Percentiles rank a stretch among this genome's conserved stretches.
These are phyloP conservation scores for Senna tora DNA, from an alignment of 306 rosid genomes.

Conservation along the genomic window DNA sequence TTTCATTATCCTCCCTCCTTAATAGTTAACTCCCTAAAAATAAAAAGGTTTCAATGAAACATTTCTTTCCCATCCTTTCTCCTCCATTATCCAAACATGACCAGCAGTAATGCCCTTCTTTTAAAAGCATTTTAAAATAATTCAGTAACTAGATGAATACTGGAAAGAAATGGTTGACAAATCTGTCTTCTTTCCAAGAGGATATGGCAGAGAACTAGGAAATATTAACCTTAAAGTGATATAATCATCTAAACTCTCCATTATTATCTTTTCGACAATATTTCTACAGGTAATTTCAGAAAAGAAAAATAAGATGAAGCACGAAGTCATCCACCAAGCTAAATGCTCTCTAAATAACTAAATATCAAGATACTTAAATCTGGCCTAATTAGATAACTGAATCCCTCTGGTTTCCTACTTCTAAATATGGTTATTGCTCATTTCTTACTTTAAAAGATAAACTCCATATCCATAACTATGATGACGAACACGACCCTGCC, in stretches of 20 bases:
- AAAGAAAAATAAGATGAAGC: background rate
- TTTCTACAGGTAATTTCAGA: background rate
- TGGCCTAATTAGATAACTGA: background rate
- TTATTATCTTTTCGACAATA: background rate
- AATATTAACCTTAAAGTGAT: background rate
- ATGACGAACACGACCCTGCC: slow-evolving; percentile 24
- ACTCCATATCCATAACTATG: slow-evolving; percentile 9
- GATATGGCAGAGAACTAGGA: background rate
- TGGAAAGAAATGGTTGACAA: background rate
- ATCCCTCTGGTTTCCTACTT: background rate
- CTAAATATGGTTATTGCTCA: background rate
- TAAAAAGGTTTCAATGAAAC: too few species aligned
- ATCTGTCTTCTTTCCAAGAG: background rate
- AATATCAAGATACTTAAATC: background rate
- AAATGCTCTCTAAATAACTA: background rate
- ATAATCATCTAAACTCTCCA: background rate
- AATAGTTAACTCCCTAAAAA: too few species aligned
- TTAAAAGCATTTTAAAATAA: background rate
- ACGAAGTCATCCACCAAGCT: background rate
- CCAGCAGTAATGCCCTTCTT: background rate
- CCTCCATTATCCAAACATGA: background rate
- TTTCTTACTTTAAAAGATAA: background rate
- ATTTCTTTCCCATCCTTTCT: background rate
- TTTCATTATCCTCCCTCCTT: too few species aligned
- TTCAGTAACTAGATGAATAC: background rate